Conservation (phyloP, 441 rosid genomes). For the Hura crepitans region DNA sequence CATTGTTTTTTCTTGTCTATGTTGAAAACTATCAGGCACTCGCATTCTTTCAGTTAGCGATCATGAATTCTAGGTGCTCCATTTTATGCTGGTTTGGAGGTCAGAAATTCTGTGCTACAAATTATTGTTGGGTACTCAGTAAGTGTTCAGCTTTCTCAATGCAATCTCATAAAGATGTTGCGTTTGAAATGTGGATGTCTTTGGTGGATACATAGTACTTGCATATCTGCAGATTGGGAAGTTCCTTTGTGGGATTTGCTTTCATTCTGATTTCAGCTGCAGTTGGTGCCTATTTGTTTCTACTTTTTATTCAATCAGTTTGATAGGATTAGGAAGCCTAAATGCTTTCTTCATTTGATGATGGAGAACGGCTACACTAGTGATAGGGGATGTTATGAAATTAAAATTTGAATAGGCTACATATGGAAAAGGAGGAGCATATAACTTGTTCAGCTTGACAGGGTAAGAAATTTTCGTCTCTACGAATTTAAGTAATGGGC, state of each 20-base stretch:
- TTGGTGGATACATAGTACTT: conserved; percentile 58
- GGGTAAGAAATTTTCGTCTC: conserved; percentile 9
- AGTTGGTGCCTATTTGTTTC: conserved; percentile 8
- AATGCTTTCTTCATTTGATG: conserved; percentile 13
- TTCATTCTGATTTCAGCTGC: conserved; percentile 10
- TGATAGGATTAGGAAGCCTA: conserved; percentile 25
- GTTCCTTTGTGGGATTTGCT: conserved; percentile 11
- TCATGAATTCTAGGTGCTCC: conserved; percentile 46
- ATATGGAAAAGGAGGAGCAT: conserved; percentile 16
- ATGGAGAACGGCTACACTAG: conserved; percentile 1
- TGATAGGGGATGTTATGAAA: neutral
- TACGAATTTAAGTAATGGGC: conserved; percentile 53
- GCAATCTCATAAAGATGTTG: conserved; percentile 35
- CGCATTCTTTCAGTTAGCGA: conserved; percentile 26
- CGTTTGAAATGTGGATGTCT: conserved; percentile 58
- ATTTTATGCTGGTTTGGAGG: conserved; percentile 43
- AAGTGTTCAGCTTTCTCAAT: conserved; percentile 37
- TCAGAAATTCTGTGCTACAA: conserved; percentile 42
- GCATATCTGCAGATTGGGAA: conserved; percentile 22
- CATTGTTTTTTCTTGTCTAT: neutral
- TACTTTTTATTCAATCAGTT: conserved; percentile 1
- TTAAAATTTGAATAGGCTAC: conserved; percentile 15
- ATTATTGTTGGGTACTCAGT: conserved; percentile 36
- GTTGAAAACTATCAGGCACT: conserved; percentile 28
- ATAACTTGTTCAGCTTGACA: conserved; percentile 22